Evolutionary conservation across 169 alveolate species (phyloP).

Genomic region (Fabrea salina): DNA sequence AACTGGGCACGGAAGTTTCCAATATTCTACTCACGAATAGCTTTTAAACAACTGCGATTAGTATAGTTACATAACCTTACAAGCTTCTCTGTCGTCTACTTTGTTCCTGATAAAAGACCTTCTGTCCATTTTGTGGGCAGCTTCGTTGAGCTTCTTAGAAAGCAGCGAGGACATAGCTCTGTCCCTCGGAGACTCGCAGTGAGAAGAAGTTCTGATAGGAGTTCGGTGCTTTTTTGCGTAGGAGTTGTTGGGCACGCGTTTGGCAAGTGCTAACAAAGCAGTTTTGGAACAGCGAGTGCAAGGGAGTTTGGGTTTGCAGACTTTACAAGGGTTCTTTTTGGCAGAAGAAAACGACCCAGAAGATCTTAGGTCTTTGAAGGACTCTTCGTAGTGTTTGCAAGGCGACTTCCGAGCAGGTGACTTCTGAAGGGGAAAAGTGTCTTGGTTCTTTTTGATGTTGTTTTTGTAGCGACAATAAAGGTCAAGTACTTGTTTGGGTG

Average conservation of each 20-base stretch:
- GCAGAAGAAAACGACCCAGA: too few relatives aligned
- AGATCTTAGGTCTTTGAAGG: too few relatives aligned
- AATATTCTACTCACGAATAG: too few relatives aligned
- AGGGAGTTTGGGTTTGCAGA: not conserved
- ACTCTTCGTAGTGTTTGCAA: too few relatives aligned
- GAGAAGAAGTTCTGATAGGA: not conserved
- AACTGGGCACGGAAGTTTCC: too few relatives aligned
- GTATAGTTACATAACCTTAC: conserved; percentile 32
- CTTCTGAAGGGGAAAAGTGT: too few relatives aligned
- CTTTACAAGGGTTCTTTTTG: too few relatives aligned
- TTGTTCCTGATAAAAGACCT: conserved; percentile 12
- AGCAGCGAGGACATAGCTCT: not conserved
- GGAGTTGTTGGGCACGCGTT: not conserved
- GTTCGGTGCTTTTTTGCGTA: not conserved
- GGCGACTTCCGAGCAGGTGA: too few relatives aligned
- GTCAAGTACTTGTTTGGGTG: not conserved
- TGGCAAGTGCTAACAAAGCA: not conserved
- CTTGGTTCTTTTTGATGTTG: not conserved
- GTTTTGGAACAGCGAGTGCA: not conserved
- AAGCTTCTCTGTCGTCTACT: conserved; percentile 14
- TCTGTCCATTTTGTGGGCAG: conserved; percentile 27
- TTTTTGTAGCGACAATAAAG: not conserved
- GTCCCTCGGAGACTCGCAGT: not conserved
- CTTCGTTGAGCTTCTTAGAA: conserved; percentile 2
- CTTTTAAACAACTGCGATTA: too few relatives aligned